Evolutionary conservation across 371 early-diverging fungal species (phyloP), one percentile per base, ranked within the genome.

Genomic region (Mortierella sp.): DNA sequence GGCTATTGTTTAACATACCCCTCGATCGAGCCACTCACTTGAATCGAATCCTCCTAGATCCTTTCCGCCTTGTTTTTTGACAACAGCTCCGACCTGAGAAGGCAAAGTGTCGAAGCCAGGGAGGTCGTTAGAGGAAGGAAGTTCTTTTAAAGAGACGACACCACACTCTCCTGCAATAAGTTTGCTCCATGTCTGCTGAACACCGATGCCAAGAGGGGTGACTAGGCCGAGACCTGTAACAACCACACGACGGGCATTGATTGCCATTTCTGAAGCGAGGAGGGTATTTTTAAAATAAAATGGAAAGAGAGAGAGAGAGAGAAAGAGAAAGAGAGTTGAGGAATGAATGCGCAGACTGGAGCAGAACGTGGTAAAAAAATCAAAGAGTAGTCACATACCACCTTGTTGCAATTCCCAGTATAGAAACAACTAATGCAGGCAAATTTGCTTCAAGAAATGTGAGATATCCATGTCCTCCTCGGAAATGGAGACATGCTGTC

Each of bases 151-250:
- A 13, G 95, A 93, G 47, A 89, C 87, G 64, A 97, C 88, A 12
- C 97, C 98, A 69, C 92, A 93, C 37, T 89, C 75, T 1, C 91
- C 90, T 19, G 89, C 87, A 22, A 96, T 56, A 19, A 98, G 83
- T 60, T 87, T 89, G n/a, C 84, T 75, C 97, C 97, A 97, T 0
- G 89, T 88, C 23, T 83, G 80, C n/a, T 85, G 76, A 22, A 92
- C 89, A 45, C 95, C 94, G 2, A 90, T 89, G 58, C 95, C 98
- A 8, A 98, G 86, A 0, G 98, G 98, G 0, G 96, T 93, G 34
- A 98, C 96, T n/a, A 96, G 83, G 5, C 98, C 98, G 3, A 98
- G 83, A 3, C 98, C 98, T 12, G 98, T 98, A 19, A 98, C 96
- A 1, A 96, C 98, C 1, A 97, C 98, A 34, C 96, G 86, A 42